phyloP scores from a whole-genome alignment of 225 moss, liverwort and hornwort species.

The Pleurozium schreberi region DNA sequence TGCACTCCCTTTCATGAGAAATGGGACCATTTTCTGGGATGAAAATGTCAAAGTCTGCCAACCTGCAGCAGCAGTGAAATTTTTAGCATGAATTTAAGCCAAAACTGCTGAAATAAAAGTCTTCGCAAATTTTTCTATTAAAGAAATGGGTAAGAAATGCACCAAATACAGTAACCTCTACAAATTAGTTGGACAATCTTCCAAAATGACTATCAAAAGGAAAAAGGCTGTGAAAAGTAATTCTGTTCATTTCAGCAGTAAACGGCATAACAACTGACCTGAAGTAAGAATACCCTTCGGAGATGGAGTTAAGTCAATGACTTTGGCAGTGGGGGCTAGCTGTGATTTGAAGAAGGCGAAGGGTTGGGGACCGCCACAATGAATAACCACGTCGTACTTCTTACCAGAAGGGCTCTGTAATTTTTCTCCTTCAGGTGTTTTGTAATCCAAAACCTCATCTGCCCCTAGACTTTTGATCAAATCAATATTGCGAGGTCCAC shows the following conservation, averaged over 20 bases:
- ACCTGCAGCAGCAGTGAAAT: neutral
- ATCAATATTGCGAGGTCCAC: conserved; percentile 49
- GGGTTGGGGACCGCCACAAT: conserved; percentile 16
- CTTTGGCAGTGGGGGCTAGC: conserved; percentile 21
- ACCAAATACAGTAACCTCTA: neutral
- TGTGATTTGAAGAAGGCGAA: conserved; percentile 30
- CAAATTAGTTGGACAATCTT: neutral
- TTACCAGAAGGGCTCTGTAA: conserved; percentile 58
- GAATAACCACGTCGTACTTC: conserved; percentile 61
- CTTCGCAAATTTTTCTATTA: neutral
- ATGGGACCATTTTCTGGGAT: conserved; percentile 14
- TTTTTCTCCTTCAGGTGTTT: conserved; percentile 35
- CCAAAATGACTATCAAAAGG: neutral
- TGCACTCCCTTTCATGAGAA: conserved; percentile 1
- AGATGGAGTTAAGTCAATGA: conserved; percentile 35
- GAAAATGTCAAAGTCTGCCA: conserved; percentile 12
- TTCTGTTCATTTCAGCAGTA: neutral
- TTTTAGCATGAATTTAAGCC: neutral
- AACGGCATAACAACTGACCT: neutral
- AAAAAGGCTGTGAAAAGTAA: too few species aligned
- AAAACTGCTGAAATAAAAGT: neutral
- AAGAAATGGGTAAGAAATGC: neutral
- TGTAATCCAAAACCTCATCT: conserved; percentile 78
- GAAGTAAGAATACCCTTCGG: neutral
- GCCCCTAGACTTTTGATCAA: conserved; percentile 55